These are phyloP conservation scores for Ascochyta lentis DNA, from an alignment of 2,329 filamentous ascomycete species.

Conservation along the genomic window DNA sequence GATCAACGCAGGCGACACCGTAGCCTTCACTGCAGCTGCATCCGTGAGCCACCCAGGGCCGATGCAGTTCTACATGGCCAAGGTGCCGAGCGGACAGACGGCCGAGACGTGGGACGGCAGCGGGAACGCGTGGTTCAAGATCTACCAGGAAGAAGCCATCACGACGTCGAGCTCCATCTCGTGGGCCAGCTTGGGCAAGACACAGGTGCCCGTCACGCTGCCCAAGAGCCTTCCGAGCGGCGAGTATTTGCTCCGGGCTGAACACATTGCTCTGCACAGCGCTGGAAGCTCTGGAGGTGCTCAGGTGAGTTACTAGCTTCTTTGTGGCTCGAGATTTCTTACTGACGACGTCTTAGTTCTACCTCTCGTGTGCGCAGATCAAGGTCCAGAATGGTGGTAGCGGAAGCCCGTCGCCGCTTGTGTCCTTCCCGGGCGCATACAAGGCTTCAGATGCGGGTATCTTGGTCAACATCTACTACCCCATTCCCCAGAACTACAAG, in stretches of 20 bases:
- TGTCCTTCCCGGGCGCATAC: slow-evolving; percentile 51
- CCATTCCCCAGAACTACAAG: slow-evolving; percentile 9
- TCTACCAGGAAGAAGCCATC: slow-evolving; percentile 28
- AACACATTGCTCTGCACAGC: slow-evolving; percentile 56
- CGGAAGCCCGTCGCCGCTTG: slow-evolving; percentile 45
- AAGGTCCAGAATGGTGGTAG: slow-evolving; percentile 49
- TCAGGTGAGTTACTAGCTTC: slow-evolving; percentile 26
- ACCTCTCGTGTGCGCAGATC: slow-evolving; percentile 55
- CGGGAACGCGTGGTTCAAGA: slow-evolving; percentile 48
- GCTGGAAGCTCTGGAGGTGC: slow-evolving; percentile 43
- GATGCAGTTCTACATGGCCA: slow-evolving; percentile 49
- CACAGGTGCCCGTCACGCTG: slow-evolving; percentile 45
- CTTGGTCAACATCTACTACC: slow-evolving; percentile 16
- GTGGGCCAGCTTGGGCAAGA: slow-evolving; percentile 1
- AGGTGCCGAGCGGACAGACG: slow-evolving; percentile 42
- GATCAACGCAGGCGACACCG: slow-evolving; percentile 34
- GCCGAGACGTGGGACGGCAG: slow-evolving; percentile 42
- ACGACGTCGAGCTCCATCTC: slow-evolving; percentile 3
- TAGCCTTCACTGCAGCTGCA: slow-evolving; percentile 40
- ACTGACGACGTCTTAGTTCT: slow-evolving; percentile 44
- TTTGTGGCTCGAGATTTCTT: neutral
- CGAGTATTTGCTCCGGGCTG: slow-evolving; percentile 55
- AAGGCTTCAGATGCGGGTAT: slow-evolving; percentile 28
- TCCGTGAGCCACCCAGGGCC: slow-evolving; percentile 44
- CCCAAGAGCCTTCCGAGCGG: slow-evolving; percentile 51